Base-by-base conservation (phyloP, 1,139 yeast species). In the Kurtzmaniella quercitrusa region DNA sequence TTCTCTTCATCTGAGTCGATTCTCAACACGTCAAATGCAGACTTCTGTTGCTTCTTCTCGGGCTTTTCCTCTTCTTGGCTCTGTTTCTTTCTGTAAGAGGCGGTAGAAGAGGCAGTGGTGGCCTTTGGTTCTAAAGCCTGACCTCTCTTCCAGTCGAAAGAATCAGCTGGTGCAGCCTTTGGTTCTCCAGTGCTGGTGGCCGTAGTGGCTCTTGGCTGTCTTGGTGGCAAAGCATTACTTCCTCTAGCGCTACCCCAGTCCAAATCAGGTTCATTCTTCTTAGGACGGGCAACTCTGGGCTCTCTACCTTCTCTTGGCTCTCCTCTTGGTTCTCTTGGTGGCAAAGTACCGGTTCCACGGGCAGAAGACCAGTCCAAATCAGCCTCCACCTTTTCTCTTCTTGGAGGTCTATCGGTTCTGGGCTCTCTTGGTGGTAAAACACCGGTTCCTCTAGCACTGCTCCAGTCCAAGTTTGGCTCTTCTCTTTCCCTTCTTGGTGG, bases 11-110 rank as follows among this genome's bases (percentile, higher is more conserved):
- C 73, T 37, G 60, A 69, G 42, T 84, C 91, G 46, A 73, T 69
- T 43, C 79, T 73, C 62, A 89, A 75, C 36, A 87, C 88, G 49
- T 82, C 78, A 60, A 75, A 89, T 23, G 76, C 65, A 15, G 89
- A 81, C 60, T 78, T 77, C 58, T 76, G 77, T 42, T 76, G 75
- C 49, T 65, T 68, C 41, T 68, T 73, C 42, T 65, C 66, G 51
- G 56, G 61, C 49, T 59, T 56, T 34, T 58, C 63, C 25, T 59
- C 59, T 29, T 49, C 43, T 49, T 57, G 48, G 43, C 52, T 56
- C 41, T 54, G 49, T 39, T 45, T 48, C 46, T 50, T 39, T 31
- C 36, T 31, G 16, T n/a, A n/a, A n/a, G n/a, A n/a, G n/a, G n/a
- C n/a, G n/a, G n/a, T n/a, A n/a, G 34, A 6, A n/a, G 36, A 8